Base-by-base conservation (phyloP, 2,329 filamentous ascomycete genomes). In the Geosmithia flava region DNA sequence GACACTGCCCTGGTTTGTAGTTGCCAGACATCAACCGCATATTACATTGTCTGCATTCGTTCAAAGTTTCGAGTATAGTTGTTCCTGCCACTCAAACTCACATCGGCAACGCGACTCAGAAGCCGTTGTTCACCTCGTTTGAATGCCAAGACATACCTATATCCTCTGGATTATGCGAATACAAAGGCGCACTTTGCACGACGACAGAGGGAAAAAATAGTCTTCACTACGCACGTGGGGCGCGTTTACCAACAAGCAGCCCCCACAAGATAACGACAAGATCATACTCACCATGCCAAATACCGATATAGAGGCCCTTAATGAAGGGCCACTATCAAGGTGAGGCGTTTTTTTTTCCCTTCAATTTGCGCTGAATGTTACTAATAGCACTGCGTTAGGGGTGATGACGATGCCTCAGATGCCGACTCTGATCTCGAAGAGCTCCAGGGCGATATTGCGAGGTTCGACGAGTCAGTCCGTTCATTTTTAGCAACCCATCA, bases 381-480 rank as follows among this genome's bases (percentile, higher is more conserved):
- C 20, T 42, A 42, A 20, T 3, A 19, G n/a, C 10, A 17, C 3
- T n/a, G 11, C 15, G 33, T 11, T 37, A 37, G 33, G 33, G 49
- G 43, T 39, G 50, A 56, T 27, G 60, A 57, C 20, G 55, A 60
- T 33, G 56, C 58, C 5, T 70, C 67, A 11, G 68, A 70, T 49
- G 65, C 63, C 19, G 68, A 71, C 49, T 71, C 68, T 16, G 68
- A 71, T 48, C 56, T 67, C n/a, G 64, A 70, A 51, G 66, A 69
- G 54, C 58, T 71, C 8, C 60, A 68, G 47, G 62, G 61, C 15
- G 68, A 71, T 43, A 71, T 70, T 47, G 66, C 63, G 45, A 69
- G 62, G 48, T 65, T 65, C 48, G 67, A 71, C 46, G 61, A 67
- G 50, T 64, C 67, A 3, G 68, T 70, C 7, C 59, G 65, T 41